phyloP scores from a whole-genome alignment of 805 yeast genomes.

The Komagataella populi region DNA sequence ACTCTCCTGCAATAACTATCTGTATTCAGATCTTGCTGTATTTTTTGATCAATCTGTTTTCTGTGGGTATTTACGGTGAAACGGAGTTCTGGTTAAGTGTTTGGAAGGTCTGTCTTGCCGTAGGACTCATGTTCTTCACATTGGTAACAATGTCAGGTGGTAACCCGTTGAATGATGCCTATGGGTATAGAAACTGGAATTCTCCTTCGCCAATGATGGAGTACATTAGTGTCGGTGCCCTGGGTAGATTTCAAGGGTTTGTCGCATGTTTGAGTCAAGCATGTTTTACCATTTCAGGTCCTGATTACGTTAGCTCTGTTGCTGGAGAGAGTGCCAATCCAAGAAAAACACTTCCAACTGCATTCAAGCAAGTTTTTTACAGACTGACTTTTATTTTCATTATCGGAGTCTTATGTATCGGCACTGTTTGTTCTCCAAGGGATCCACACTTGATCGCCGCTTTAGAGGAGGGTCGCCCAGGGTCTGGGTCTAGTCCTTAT shows the following conservation, averaged over 20 bases:
- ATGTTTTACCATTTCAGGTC: conserved; percentile 32
- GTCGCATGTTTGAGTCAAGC: conserved; percentile 26
- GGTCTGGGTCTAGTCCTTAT: conserved; percentile 36
- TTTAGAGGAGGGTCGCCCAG: conserved; percentile 20
- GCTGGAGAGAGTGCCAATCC: conserved; percentile 37
- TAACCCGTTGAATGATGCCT: conserved; percentile 27
- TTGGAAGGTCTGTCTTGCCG: conserved; percentile 27
- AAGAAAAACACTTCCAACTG: conserved; percentile 30
- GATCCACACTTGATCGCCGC: conserved; percentile 23
- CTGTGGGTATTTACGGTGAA: conserved; percentile 33
- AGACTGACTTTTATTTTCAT: conserved; percentile 30
- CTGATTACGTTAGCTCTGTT: conserved; percentile 32
- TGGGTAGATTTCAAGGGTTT: conserved; percentile 33
- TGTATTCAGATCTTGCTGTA: conserved; percentile 26
- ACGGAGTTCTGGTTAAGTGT: conserved; percentile 31
- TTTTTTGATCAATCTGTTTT: conserved; percentile 26
- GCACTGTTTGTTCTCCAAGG: conserved; percentile 28
- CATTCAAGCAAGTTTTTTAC: conserved; percentile 30
- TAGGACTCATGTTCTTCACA: conserved; percentile 29
- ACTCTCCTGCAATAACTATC: conserved; percentile 30
- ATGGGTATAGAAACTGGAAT: conserved; percentile 20
- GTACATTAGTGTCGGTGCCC: conserved; percentile 23
- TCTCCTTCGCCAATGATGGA: conserved; percentile 17
- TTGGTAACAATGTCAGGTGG: conserved; percentile 39
- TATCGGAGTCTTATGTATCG: conserved; percentile 34